phyloP scores from a whole-genome alignment of 495 filamentous ascomycete species.

The Penicillium angulare region DNA sequence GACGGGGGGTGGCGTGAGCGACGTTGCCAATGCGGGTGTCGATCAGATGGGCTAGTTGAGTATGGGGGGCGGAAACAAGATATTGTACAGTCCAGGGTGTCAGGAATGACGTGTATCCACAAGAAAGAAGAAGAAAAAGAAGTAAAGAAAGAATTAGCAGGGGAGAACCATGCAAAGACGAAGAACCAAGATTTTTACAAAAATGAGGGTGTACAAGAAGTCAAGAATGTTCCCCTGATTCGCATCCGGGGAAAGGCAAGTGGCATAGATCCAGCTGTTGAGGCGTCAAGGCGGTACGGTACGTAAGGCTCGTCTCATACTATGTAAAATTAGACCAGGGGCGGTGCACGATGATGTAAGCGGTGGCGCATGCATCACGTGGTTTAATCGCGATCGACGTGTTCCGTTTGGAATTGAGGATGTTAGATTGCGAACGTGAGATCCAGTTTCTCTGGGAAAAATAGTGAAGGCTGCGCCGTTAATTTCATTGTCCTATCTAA shows the following conservation, averaged over 20 bases:
- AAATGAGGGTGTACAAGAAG: neutral
- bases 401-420: constrained; percentile 10
- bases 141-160: neutral
- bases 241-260: constrained; percentile 6
- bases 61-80: constrained; percentile 20
- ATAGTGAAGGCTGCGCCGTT: neutral
- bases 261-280: neutral
- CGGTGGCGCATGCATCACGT: constrained; percentile 9
- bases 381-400: constrained; percentile 10
- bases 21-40: constrained; percentile 18
- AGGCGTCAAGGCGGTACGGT: no score
- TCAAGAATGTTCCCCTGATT: constrained; percentile 17
- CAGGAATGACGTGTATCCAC: constrained; percentile 22
- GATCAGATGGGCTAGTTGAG: constrained; percentile 21
- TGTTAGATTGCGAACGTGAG: neutral
- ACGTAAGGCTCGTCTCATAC: no score
- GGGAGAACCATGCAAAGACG: neutral
- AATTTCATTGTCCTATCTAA: neutral
- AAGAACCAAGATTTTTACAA: neutral
- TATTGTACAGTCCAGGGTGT: constrained; percentile 14
- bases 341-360: constrained; percentile 23
- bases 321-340: constrained; percentile 11
- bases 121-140: neutral
- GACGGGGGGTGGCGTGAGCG: constrained; percentile 20
- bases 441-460: neutral